Percentiles rank a stretch among this genome's conserved stretches.
Evolutionary conservation across 208 protist genomes (phyloP).

Genomic region (Tritrichomonas musculus): DNA sequence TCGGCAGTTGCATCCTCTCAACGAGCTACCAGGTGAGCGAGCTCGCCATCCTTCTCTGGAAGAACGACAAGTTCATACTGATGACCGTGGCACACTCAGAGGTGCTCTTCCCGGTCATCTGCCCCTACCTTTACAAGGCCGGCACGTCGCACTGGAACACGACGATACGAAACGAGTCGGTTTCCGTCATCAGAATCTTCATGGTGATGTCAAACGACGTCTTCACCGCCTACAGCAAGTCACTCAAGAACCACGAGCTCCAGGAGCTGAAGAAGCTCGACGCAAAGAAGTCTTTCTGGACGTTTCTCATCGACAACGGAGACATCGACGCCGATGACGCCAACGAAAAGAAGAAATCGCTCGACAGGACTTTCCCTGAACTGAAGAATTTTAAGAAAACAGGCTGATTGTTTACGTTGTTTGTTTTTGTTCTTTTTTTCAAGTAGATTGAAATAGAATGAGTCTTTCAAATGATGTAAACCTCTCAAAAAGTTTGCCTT

Average conservation of each 20-base stretch:
- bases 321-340: too few species aligned
- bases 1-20: neutral
- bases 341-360: too few species aligned
- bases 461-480: too few species aligned
- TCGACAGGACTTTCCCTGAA: too few species aligned
- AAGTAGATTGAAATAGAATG: too few species aligned
- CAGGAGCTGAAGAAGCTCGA: neutral
- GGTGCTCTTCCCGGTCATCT: neutral
- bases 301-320: neutral
- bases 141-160: slow-evolving; percentile 20
- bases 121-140: neutral
- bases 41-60: neutral
- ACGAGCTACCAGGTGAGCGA: slow-evolving; percentile 27
- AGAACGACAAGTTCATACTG: slow-evolving; percentile 8
- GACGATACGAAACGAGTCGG: neutral
- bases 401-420: too few species aligned
- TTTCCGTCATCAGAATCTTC: slow-evolving; percentile 12
- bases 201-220: neutral
- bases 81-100: neutral
- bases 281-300: neutral
- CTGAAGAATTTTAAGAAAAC: too few species aligned
- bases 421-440: too few species aligned
- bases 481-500: too few species aligned
- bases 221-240: neutral
- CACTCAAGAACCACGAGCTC: neutral